Percentiles rank a stretch among this genome's conserved stretches.
phyloP scores from a whole-genome alignment of 768 basidiomycete species.

The Crassisporium funariophilum region DNA sequence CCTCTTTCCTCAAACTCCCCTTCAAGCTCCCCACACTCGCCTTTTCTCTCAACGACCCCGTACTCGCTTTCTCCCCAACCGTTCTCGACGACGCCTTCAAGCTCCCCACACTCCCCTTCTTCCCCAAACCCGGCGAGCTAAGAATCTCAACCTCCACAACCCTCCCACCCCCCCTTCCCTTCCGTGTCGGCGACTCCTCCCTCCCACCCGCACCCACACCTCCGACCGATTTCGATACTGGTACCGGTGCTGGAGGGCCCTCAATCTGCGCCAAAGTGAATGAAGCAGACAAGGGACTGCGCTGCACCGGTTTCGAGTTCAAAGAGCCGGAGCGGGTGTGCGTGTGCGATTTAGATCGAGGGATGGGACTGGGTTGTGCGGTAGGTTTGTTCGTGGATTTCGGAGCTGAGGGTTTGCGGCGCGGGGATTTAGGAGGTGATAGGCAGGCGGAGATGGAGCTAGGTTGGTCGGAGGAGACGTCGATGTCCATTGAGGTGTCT shows the following conservation, averaged over 20 bases:
- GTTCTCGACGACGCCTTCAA: not conserved
- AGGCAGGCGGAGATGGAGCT: not conserved
- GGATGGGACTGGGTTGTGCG: not conserved
- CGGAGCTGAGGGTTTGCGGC: not conserved
- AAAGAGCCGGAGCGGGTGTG: not conserved
- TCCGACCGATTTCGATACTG: slow-evolving; percentile 6
- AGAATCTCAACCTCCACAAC: not conserved
- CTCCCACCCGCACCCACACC: slow-evolving; percentile 13
- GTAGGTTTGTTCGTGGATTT: not conserved
- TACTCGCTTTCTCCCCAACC: not conserved
- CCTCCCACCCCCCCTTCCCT: not conserved
- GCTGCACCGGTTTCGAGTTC: slow-evolving; percentile 2
- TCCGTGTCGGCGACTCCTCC: slow-evolving; percentile 15
- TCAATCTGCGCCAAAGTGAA: slow-evolving; percentile 8
- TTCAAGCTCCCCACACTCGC: slow-evolving; percentile 3
- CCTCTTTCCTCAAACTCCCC: slow-evolving; percentile 2
- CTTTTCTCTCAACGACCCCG: slow-evolving; percentile 2
- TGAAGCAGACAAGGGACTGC: slow-evolving; percentile 26
- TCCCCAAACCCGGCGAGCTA: not conserved
- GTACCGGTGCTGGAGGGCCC: not conserved
- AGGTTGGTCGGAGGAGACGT: slow-evolving; percentile 6
- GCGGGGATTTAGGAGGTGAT: slow-evolving; percentile 13
- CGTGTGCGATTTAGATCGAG: not conserved
- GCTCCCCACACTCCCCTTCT: slow-evolving; percentile 1
- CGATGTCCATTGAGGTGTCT: slow-evolving; percentile 16